Evolutionary conservation across 306 rosid species (phyloP).

Genomic region (Vicia faba): DNA sequence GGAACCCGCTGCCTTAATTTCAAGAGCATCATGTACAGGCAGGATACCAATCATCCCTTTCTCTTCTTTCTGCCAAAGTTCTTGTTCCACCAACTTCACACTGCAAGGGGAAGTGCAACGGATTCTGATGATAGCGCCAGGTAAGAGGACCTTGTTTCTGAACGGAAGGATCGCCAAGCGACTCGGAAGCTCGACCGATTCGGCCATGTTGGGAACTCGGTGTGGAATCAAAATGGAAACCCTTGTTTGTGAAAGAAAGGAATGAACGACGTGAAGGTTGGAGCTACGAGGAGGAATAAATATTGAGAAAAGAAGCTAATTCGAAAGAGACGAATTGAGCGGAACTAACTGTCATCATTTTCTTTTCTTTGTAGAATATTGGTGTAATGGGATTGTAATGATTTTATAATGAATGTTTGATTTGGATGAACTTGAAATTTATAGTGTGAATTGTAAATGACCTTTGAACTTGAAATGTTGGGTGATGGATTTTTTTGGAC

Average conservation of each 20-base stretch:
- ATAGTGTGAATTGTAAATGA: no score
- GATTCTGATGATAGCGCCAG: constrained; percentile 96
- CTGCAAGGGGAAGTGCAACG: constrained; percentile 98
- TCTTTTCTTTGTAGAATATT: no score
- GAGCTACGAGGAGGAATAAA: no score
- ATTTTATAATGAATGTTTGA: no score
- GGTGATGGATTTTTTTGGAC: no score
- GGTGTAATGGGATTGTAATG: no score
- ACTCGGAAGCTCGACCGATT: constrained; percentile 91
- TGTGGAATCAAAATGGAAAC: constrained; percentile 15
- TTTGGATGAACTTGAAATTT: no score
- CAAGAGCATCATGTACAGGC: constrained; percentile 91
- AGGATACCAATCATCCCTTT: constrained; percentile 95
- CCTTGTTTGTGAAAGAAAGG: constrained; percentile 9
- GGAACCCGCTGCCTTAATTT: constrained; percentile 55
- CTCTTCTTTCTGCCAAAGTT: constrained; percentile 98
- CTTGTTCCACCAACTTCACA: constrained; percentile 98
- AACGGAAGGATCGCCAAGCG: constrained; percentile 98
- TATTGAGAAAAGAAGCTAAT: not conserved
- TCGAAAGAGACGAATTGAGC: not conserved
- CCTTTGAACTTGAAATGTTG: no score
- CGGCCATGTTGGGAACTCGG: constrained; percentile 64
- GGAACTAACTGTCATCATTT: constrained; percentile 33
- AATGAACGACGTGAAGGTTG: not conserved
- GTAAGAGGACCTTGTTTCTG: constrained; percentile 92